These are phyloP conservation scores for Phaeosphaeria sp. DNA, from an alignment of 2,329 filamentous ascomycete species.

Conservation along the genomic window DNA sequence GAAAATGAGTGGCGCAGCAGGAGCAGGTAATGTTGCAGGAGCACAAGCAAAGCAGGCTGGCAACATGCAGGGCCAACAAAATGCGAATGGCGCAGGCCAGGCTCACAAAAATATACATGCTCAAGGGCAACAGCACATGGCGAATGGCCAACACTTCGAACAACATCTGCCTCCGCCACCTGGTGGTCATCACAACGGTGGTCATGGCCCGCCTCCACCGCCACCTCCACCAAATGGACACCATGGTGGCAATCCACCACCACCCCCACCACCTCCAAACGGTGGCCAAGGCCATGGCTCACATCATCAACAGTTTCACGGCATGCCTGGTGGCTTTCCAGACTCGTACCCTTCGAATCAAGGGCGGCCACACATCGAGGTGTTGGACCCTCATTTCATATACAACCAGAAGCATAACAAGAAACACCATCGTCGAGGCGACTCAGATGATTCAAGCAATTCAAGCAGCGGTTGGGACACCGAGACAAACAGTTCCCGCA, in stretches of 20 bases:
- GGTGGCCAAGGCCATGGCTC: conserved; percentile 1
- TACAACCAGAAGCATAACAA: conserved; percentile 24
- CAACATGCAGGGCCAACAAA: conserved; percentile 4
- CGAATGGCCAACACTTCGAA: conserved; percentile 10
- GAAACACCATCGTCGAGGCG: conserved; percentile 10
- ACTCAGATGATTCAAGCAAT: conserved; percentile 20
- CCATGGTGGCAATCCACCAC: background rate
- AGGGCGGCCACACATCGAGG: conserved; percentile 12
- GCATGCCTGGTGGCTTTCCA: conserved; percentile 28
- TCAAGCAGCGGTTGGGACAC: conserved; percentile 24
- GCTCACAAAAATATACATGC: conserved; percentile 3
- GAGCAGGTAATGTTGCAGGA: background rate
- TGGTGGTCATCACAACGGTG: conserved; percentile 2
- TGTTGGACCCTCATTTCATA: conserved; percentile 10
- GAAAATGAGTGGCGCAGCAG: background rate
- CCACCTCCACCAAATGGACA: conserved; percentile 13
- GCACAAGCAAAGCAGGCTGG: conserved; percentile 11
- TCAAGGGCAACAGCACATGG: conserved; percentile 8
- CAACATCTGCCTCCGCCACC: conserved; percentile 7
- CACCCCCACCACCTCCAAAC: conserved; percentile 8
- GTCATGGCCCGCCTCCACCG: conserved; percentile 10
- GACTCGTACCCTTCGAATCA: conserved; percentile 8
- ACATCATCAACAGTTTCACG: conserved; percentile 5
- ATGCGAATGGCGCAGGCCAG: background rate
- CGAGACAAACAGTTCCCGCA: conserved; percentile 21